A percentile compares a stretch with the other conserved stretches of the same genome.
phyloP scores from a whole-genome alignment of 257 asterid genomes.

The Linaria vulgaris region DNA sequence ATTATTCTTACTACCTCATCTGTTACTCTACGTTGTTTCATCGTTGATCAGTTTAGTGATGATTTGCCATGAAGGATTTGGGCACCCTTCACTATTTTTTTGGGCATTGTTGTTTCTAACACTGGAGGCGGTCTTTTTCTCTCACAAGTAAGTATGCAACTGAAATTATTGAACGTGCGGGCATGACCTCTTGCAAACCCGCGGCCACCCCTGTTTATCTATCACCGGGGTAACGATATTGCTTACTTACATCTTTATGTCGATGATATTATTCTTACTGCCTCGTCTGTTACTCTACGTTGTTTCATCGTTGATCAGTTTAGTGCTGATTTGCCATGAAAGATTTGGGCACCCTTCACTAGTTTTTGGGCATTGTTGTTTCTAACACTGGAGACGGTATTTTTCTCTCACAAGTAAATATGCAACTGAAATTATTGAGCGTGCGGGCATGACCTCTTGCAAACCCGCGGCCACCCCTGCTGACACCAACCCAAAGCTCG shows the following conservation, averaged over 20 bases:
- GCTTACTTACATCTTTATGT: too few species aligned
- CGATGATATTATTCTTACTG: too few species aligned
- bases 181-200: background rate
- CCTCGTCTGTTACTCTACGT: too few species aligned
- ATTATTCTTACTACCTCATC: background rate
- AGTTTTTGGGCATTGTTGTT: background rate
- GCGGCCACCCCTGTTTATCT: too few species aligned
- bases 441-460: too few species aligned
- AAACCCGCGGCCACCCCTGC: too few species aligned
- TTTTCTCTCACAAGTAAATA: background rate
- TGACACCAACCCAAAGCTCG: too few species aligned
- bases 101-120: background rate
- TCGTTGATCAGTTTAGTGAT: background rate
- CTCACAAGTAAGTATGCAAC: background rate
- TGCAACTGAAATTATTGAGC: background rate
- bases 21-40: background rate
- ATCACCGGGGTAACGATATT: too few species aligned
- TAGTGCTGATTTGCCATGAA: too few species aligned
- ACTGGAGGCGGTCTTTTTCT: background rate
- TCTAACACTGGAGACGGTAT: background rate
- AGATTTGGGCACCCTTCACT: too few species aligned
- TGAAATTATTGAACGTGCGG: background rate
- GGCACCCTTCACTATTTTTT: background rate
- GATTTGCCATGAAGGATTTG: slow-evolving; percentile 4
- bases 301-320: too few species aligned